Evolutionary conservation across 768 basidiomycete genomes (phyloP).

Genomic region (Agrocybe chaxingu): DNA sequence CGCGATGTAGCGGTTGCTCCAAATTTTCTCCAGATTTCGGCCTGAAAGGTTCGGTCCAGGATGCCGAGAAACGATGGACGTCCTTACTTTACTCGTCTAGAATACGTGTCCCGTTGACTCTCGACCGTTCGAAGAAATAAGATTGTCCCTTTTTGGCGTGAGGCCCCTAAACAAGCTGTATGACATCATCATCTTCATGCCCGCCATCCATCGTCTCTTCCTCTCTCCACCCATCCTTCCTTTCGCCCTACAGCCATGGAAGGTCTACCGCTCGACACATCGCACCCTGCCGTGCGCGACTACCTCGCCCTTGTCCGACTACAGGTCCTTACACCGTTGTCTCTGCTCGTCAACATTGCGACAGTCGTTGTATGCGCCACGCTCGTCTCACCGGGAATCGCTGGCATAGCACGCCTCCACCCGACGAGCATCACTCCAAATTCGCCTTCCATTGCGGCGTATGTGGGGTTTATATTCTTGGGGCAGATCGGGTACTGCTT

Average conservation of each 20-base stretch:
- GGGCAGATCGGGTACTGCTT: constrained; percentile 82
- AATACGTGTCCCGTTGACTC: too few species aligned
- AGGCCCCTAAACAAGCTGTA: too few species aligned
- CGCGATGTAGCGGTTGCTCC: too few species aligned
- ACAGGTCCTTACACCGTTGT: constrained; percentile 85
- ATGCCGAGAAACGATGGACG: too few species aligned
- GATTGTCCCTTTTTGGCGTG: too few species aligned
- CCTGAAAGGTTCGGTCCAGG: too few species aligned
- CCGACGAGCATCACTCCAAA: constrained; percentile 75
- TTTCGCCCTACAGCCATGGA: constrained; percentile 37
- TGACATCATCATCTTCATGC: too few species aligned
- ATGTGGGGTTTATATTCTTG: constrained; percentile 58
- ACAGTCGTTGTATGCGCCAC: constrained; percentile 65
- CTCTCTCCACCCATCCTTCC: too few species aligned
- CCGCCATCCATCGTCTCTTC: too few species aligned
- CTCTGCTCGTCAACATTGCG: constrained; percentile 77
- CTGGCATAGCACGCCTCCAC: constrained; percentile 46
- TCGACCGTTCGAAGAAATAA: too few species aligned
- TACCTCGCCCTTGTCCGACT: constrained; percentile 70
- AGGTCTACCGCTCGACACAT: constrained; percentile 52
- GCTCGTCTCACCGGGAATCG: constrained; percentile 63
- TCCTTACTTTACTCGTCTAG: too few species aligned
- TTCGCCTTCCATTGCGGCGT: constrained; percentile 51
- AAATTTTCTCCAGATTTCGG: too few species aligned
- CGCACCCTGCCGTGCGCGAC: constrained; percentile 59